Base-by-base conservation (phyloP, 2,329 filamentous ascomycete genomes). In the Ophiostoma sp. region DNA sequence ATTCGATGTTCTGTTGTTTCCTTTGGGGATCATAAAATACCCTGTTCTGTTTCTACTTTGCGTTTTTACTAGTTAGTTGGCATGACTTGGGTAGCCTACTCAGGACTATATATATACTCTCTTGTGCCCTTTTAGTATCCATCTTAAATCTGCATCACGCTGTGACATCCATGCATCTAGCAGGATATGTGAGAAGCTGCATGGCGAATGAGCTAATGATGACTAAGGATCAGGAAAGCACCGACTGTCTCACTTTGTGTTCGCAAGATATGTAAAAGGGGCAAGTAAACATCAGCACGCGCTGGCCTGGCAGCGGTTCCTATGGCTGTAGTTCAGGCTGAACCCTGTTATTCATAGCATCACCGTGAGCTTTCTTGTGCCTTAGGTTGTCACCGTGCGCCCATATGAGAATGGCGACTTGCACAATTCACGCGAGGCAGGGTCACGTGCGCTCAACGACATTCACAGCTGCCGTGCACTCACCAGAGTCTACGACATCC, bases 1-100 rank as follows among this genome's bases (percentile, higher is more conserved):
- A n/a, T 68, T 27, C 42, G 55, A 55, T 14, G 40, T n/a, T 52
- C 64, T 52, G 18, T 66, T 62, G 62, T 55, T 66, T 45, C 16
- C 40, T 11, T 40, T 42, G 8, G 60, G 60, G 60, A 42, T 63
- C 38, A 63, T 63, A 44, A 63, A 63, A 63, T 63, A 63, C 60
- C 60, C 60, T 42, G 27, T 27, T 27, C 18, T 44, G 36, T 44
- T 45, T 64, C 16, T 64, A 55, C 18, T 40, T 64, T 68, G 66
- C 49, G 14, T 18, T 55, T 58, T 58, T 7, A 63, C 60, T 42
- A 18, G 60, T 8, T 63, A 42, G 60, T 44, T 63, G 60, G 60
- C 40, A 42, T 42, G 60, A 12, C 60, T 63, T 58, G 52, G 27
- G 52, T 58, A 58, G 52, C 52, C 38, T 38, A 58, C 52, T 58